Percentiles rank a stretch among this genome's conserved stretches.
Conservation (phyloP, 768 basidiomycete species). For the Mycena maculata region DNA sequence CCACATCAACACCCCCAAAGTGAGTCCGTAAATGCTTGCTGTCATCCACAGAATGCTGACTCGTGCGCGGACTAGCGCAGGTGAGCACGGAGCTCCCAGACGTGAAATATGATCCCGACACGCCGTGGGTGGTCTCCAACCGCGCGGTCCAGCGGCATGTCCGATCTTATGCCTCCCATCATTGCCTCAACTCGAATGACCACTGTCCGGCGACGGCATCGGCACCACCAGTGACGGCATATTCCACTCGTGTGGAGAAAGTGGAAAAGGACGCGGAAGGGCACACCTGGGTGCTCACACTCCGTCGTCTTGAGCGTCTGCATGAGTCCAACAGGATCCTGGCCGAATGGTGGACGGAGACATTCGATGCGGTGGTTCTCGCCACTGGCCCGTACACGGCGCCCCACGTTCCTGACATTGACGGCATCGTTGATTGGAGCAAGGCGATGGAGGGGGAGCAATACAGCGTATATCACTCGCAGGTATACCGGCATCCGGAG, state of each 20-base stretch:
- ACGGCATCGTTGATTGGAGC: slow-evolving; percentile 29
- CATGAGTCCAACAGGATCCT: slow-evolving; percentile 18
- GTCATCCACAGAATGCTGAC: slow-evolving; percentile 1
- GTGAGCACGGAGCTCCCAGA: slow-evolving; percentile 28
- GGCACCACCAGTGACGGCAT: slow-evolving; percentile 5
- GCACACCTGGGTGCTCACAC: slow-evolving; percentile 25
- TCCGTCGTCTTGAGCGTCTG: slow-evolving; percentile 20
- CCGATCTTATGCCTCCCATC: slow-evolving; percentile 23
- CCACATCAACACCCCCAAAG: slow-evolving; percentile 19
- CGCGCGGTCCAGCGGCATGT: slow-evolving; percentile 23
- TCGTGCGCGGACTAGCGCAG: not conserved
- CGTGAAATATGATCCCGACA: slow-evolving; percentile 16
- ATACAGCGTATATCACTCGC: slow-evolving; percentile 22
- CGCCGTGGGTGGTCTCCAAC: slow-evolving; percentile 18
- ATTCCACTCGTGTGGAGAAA: slow-evolving; percentile 27
- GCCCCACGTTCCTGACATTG: slow-evolving; percentile 27
- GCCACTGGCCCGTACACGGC: slow-evolving; percentile 16
- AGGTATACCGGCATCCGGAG: slow-evolving; percentile 24
- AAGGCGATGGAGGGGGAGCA: slow-evolving; percentile 21
- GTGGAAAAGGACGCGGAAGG: slow-evolving; percentile 17
- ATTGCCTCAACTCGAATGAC: slow-evolving; percentile 27
- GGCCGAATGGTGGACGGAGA: slow-evolving; percentile 30
- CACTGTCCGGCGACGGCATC: slow-evolving; percentile 3
- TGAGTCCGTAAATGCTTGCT: not conserved
- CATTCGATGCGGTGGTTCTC: slow-evolving; percentile 25